Evolutionary conservation across 2,329 filamentous ascomycete species (phyloP), one percentile per base, ranked within the genome.

Genomic region (Pseudogymnoascus sp.): DNA sequence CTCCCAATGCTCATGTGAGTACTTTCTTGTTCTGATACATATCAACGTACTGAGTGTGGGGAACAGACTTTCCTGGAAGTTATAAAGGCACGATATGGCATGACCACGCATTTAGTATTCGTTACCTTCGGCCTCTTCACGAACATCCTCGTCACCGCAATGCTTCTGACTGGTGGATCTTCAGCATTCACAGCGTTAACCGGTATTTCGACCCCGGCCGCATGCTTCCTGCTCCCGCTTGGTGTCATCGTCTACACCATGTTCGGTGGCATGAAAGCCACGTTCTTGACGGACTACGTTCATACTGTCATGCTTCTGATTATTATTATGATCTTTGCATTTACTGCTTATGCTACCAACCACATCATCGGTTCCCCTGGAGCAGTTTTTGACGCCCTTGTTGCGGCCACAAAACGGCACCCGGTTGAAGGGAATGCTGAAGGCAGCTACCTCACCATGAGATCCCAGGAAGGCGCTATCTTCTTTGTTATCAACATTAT

Each of bases 401-500:
- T 87, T 0, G 79, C 86, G 52, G 90, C 90, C 0, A 82, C 89
- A 0, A 74, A 80, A 3, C 73, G 76, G 4, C 89, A 94, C 67
- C 92, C 92, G 0, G 88, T 96, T 1, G 81, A 83, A 0, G 91
- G 92, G 7, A 96, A 96, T 72, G 81, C 86, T 0, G 82, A 85
- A 6, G 92, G 92, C 12, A 91, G 87, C 69, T 96, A 96, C 68
- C 77, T 96, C 13, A 96, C 92, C 0, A 95, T 96, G 91, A 79
- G 82, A 62, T 91, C 87, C 1, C 84, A 82, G 63, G 87, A 93
- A 68, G 92, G 92, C 4, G 89, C 84, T 40, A 89, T 94, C 62
- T 96, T 96, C 79, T 96, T 96, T 74, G 86, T 95, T 37, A 95
- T 95, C 76, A 95, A 95, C 74, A 87, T 90, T 58, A 87, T 92